Conservation (phyloP, 306 rosid species). For the Cicer pinnatifidum region DNA sequence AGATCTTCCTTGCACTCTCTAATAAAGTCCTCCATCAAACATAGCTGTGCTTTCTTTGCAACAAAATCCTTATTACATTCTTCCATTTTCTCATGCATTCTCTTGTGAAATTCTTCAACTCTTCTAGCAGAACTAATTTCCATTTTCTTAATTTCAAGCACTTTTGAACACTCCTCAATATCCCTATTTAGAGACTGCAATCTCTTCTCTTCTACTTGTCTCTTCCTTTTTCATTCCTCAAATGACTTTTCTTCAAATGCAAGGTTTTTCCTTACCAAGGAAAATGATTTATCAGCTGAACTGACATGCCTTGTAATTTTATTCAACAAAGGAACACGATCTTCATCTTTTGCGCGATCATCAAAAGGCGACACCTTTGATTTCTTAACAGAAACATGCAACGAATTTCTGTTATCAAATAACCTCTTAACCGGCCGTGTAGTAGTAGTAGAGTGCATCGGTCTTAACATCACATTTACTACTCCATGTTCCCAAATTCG, state of each 20-base stretch:
- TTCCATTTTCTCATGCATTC: too few species aligned
- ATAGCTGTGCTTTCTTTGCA: too few species aligned
- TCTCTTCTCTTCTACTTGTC: constrained; percentile 34
- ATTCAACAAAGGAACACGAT: neutral
- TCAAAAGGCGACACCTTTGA: neutral
- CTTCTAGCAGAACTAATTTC: constrained; percentile 32
- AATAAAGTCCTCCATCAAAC: too few species aligned
- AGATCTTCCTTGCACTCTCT: too few species aligned
- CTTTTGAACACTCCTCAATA: constrained; percentile 24
- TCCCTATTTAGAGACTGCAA: constrained; percentile 6
- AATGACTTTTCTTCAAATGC: constrained; percentile 19
- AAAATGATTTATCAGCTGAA: neutral
- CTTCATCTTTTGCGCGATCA: neutral
- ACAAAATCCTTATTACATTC: too few species aligned
- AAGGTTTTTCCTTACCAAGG: constrained; percentile 36
- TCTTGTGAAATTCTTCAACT: too few species aligned
- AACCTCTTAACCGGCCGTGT: neutral
- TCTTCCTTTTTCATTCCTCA: constrained; percentile 30
- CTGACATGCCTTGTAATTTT: neutral
- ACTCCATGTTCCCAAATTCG: neutral
- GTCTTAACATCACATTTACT: neutral
- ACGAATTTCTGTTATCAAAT: neutral
- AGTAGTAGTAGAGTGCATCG: neutral
- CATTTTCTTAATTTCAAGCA: constrained; percentile 46
- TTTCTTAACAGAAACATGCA: neutral